Conservation (phyloP, 305 asterid genomes). For the Fraxinus sp. region DNA sequence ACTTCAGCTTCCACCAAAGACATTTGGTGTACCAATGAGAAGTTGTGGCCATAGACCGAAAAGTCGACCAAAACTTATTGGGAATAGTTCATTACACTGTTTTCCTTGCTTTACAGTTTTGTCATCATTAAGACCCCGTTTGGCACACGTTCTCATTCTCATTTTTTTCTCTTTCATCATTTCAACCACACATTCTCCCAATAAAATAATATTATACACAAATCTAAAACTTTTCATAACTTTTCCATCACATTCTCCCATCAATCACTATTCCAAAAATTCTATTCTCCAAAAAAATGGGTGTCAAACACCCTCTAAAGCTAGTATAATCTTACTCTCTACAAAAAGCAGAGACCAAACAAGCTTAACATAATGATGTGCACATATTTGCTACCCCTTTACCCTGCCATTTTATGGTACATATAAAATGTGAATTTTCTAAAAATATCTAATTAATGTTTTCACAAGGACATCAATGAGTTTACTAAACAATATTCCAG, state of each 20-base stretch:
- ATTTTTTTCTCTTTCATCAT: too few species aligned
- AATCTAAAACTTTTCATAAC: too few species aligned
- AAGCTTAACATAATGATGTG: neutral
- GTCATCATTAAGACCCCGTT: neutral
- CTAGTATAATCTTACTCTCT: neutral
- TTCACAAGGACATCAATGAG: neutral
- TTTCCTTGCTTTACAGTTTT: neutral
- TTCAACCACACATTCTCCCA: too few species aligned
- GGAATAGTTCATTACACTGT: neutral
- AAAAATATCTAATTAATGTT: neutral
- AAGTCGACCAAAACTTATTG: neutral
- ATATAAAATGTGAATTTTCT: neutral
- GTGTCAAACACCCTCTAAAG: neutral
- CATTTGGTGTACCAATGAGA: neutral
- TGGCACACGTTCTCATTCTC: too few species aligned
- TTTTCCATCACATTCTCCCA: too few species aligned
- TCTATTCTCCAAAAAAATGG: too few species aligned
- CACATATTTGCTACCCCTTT: neutral
- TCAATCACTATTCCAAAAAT: too few species aligned
- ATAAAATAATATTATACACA: too few species aligned
- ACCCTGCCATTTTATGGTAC: neutral
- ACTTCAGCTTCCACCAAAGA: neutral
- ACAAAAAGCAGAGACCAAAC: neutral
- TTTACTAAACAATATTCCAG: neutral
- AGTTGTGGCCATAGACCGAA: neutral